Conservation (phyloP, 441 rosid species). For the Adansonia madagascariensis region DNA sequence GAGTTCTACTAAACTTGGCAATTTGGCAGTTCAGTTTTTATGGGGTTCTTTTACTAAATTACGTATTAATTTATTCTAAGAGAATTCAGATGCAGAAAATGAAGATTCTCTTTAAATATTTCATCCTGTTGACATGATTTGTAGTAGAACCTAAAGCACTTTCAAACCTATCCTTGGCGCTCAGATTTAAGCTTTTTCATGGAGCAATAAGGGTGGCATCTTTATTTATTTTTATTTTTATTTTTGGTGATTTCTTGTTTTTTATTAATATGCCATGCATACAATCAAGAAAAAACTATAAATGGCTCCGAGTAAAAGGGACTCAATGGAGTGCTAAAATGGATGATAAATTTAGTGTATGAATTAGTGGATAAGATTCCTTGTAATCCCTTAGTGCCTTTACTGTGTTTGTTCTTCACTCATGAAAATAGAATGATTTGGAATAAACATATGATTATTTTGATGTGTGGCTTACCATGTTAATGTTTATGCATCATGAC, state of each 20-base stretch:
- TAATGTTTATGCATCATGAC: neutral
- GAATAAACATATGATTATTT: neutral
- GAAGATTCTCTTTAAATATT: constrained; percentile 13
- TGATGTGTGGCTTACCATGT: neutral
- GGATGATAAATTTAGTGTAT: neutral
- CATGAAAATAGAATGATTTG: neutral
- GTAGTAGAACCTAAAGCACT: neutral
- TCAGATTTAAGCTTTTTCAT: constrained; percentile 4
- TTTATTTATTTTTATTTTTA: neutral
- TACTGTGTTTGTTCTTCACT: constrained; percentile 1
- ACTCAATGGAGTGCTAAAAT: no score
- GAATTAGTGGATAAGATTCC: constrained; percentile 12
- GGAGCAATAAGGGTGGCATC: neutral
- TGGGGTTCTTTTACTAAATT: neutral
- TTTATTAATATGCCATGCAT: constrained; percentile 6
- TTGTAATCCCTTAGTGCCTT: neutral
- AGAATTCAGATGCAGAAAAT: neutral
- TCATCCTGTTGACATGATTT: neutral
- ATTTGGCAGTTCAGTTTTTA: neutral
- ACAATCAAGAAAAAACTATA: neutral
- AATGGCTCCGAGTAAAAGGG: neutral
- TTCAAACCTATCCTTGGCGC: neutral
- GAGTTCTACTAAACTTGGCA: constrained; percentile 42
- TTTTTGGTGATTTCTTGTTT: neutral
- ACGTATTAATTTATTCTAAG: neutral